Evolutionary conservation across 345 rosid genomes (phyloP).

Genomic region (Salix purpurea): DNA sequence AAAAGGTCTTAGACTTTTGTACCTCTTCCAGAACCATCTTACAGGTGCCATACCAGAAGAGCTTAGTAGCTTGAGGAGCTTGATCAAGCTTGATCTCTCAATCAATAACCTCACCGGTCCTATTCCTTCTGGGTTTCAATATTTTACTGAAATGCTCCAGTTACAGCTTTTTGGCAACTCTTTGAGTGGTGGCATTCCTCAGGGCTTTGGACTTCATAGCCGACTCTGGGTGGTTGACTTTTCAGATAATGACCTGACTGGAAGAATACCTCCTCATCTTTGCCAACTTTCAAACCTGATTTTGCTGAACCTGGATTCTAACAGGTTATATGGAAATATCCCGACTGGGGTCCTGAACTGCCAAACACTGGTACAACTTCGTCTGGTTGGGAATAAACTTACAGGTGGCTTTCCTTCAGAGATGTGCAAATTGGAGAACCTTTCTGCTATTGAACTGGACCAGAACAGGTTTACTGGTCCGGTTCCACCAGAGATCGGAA

Average conservation of each 20-base stretch:
- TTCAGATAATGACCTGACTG: constrained; percentile 55
- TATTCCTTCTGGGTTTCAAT: constrained; percentile 61
- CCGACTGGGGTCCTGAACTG: constrained; percentile 58
- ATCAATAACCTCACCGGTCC: constrained; percentile 59
- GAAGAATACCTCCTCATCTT: constrained; percentile 61
- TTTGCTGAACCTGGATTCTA: constrained; percentile 71
- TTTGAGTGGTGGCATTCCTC: constrained; percentile 63
- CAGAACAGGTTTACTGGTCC: constrained; percentile 64
- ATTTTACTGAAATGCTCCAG: constrained; percentile 45
- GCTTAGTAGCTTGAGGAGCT: constrained; percentile 49
- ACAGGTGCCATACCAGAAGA: constrained; percentile 60
- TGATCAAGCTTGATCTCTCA: constrained; percentile 71
- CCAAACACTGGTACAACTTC: constrained; percentile 58
- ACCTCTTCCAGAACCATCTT: constrained; percentile 68
- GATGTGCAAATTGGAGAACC: constrained; percentile 57
- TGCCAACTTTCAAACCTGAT: constrained; percentile 61
- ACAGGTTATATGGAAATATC: constrained; percentile 60
- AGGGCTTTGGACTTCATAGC: constrained; percentile 52
- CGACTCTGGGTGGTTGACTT: constrained; percentile 58
- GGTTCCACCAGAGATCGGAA: constrained; percentile 52
- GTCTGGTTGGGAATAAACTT: constrained; percentile 64
- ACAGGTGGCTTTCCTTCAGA: constrained; percentile 65
- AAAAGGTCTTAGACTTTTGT: constrained; percentile 49
- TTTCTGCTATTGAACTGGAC: constrained; percentile 67
- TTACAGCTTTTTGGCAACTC: constrained; percentile 74